A percentile compares a stretch with the other conserved stretches of the same genome.
These are phyloP conservation scores for Leptographium radiaticola DNA, from an alignment of 2,329 filamentous ascomycete species.

Conservation along the genomic window DNA sequence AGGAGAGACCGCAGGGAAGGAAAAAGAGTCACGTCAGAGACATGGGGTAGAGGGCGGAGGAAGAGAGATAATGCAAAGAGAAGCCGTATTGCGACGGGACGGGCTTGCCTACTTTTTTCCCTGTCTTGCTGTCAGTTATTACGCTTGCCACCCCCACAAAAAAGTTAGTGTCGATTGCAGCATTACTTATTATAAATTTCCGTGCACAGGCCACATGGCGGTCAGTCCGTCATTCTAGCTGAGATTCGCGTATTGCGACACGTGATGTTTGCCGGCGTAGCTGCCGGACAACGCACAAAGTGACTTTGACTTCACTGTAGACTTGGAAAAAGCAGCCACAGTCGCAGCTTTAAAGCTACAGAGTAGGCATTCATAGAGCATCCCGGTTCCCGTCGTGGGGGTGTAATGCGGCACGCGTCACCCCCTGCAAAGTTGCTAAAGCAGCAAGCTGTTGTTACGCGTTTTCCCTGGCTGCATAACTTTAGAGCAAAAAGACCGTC, in stretches of 20 bases:
- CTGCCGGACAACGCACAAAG: too few species aligned
- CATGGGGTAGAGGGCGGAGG: background rate
- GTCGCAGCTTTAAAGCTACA: background rate
- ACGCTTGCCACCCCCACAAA: slow-evolving; percentile 1
- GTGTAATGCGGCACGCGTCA: too few species aligned
- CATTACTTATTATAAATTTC: background rate
- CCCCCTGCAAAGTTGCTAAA: too few species aligned
- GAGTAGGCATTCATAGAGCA: background rate
- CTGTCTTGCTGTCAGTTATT: background rate
- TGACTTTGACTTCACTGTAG: too few species aligned
- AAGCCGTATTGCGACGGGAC: background rate
- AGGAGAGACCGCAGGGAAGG: background rate
- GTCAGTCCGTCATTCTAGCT: background rate
- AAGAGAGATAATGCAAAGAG: background rate
- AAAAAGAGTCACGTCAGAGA: background rate
- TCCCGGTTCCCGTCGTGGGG: too few species aligned
- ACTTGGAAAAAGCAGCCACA: too few species aligned
- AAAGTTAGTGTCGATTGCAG: background rate
- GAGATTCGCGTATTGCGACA: background rate
- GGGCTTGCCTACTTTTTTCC: background rate
- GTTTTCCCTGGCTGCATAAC: too few species aligned
- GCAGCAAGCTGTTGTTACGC: too few species aligned
- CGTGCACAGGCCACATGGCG: background rate
- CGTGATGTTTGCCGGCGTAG: too few species aligned
- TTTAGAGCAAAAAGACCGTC: too few species aligned